Percentiles rank a stretch among this genome's conserved stretches.
Evolutionary conservation across 306 rosid species (phyloP).

Genomic region (Psophocarpus tetragonolobus): DNA sequence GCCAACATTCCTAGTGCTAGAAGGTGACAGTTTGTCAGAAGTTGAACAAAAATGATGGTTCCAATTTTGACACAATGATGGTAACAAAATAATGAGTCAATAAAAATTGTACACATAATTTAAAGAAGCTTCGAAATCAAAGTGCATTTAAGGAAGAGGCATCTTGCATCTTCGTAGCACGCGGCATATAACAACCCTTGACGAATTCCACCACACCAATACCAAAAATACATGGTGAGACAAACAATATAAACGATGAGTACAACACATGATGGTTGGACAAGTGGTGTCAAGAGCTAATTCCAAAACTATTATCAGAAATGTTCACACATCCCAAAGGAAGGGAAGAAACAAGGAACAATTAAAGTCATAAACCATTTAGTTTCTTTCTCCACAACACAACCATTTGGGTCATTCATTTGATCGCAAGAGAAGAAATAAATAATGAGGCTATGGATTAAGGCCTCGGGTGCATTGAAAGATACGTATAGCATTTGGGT

Average conservation of each 20-base stretch:
- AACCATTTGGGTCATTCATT: no score
- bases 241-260: neutral
- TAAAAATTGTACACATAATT: neutral
- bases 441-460: conserved; percentile 80
- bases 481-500: conserved; percentile 67
- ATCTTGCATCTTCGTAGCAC: neutral
- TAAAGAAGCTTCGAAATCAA: neutral
- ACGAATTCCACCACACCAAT: conserved; percentile 24
- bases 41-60: neutral
- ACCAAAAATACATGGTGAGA: neutral
- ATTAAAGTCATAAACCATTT: neutral
- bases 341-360: neutral
- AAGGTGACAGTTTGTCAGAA: neutral
- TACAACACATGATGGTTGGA: neutral
- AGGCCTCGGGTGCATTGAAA: conserved; percentile 66
- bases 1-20: neutral
- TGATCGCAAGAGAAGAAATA: no score
- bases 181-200: conserved; percentile 18
- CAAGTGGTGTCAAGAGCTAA: neutral
- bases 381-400: neutral
- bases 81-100: neutral
- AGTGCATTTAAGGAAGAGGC: neutral
- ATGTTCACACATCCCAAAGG: neutral
- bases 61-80: neutral
- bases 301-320: neutral